Evolutionary conservation across 23 red algal species (phyloP).

Genomic region (Gracilaria vermiculophylla): DNA sequence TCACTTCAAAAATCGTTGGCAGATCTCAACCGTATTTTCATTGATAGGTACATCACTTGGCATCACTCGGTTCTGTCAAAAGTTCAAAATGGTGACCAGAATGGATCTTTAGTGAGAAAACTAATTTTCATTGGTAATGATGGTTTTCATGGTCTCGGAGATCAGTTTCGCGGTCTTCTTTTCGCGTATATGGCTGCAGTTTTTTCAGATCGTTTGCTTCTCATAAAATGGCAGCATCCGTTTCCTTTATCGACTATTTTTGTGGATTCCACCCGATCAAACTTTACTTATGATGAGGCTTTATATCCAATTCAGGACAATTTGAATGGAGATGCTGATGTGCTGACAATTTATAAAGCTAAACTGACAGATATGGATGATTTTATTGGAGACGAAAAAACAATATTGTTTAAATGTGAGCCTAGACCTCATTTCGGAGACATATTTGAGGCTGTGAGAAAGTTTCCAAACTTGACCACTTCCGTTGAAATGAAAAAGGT

Average conservation of each 20-base stretch:
- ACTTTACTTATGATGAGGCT: conserved; percentile 39
- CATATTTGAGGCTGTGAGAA: not conserved
- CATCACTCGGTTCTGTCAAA: not conserved
- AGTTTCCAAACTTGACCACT: not conserved
- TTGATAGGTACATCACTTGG: conserved; percentile 29
- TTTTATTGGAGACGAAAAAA: not conserved
- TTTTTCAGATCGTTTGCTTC: conserved; percentile 25
- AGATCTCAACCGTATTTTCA: conserved; percentile 8
- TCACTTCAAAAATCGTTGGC: not conserved
- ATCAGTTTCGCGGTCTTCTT: conserved; percentile 24
- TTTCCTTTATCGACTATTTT: conserved; percentile 29
- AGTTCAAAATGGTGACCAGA: not conserved
- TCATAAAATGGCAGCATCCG: conserved; percentile 36
- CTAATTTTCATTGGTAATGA: conserved; percentile 29
- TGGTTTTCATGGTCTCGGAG: conserved; percentile 37
- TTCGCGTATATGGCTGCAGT: conserved; percentile 22
- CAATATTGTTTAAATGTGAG: not conserved
- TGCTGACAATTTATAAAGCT: not conserved
- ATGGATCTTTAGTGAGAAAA: conserved; percentile 7
- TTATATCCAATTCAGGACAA: not conserved
- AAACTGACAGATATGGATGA: not conserved
- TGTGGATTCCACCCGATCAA: not conserved
- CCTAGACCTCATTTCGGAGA: not conserved
- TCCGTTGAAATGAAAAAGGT: not conserved
- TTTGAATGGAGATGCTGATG: not conserved